Evolutionary conservation across 805 yeast species (phyloP).

Genomic region (Saccharomycopsis microspora): DNA sequence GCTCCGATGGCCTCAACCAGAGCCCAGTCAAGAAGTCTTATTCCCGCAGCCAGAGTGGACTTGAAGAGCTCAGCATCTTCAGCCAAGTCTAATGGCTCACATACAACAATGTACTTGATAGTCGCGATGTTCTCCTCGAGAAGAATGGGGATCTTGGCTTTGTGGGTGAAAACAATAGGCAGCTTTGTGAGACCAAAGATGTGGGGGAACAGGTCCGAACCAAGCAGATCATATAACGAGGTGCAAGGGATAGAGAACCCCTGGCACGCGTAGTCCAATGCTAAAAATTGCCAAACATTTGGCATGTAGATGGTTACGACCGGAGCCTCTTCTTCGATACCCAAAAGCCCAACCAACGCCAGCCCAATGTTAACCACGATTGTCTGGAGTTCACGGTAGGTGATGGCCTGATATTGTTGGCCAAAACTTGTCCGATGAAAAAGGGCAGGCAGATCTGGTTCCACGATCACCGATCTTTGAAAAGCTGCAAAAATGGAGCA

Average conservation of each 20-base stretch:
- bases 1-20: constrained; percentile 27
- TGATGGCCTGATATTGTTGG: constrained; percentile 19
- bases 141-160: constrained; percentile 36
- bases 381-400: not conserved
- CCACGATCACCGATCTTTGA: constrained; percentile 19
- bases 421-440: constrained; percentile 15
- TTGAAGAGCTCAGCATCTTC: constrained; percentile 24
- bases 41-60: constrained; percentile 21
- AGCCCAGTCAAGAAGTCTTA: constrained; percentile 25
- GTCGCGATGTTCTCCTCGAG: constrained; percentile 24
- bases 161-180: constrained; percentile 46
- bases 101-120: constrained; percentile 29
- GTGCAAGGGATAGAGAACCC: constrained; percentile 44
- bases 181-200: constrained; percentile 50
- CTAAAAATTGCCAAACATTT: constrained; percentile 57
- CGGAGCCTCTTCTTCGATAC: constrained; percentile 8
- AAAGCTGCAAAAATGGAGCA: constrained; percentile 25
- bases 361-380: constrained; percentile 18
- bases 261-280: constrained; percentile 56
- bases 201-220: constrained; percentile 48
- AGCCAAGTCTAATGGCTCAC: constrained; percentile 33
- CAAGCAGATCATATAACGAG: constrained; percentile 45
- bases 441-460: constrained; percentile 22
- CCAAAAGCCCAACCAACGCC: constrained; percentile 19
- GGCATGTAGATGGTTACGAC: constrained; percentile 42